These are phyloP conservation scores for Dendrothele bispora DNA, from an alignment of 768 basidiomycete species.

Conservation along the genomic window DNA sequence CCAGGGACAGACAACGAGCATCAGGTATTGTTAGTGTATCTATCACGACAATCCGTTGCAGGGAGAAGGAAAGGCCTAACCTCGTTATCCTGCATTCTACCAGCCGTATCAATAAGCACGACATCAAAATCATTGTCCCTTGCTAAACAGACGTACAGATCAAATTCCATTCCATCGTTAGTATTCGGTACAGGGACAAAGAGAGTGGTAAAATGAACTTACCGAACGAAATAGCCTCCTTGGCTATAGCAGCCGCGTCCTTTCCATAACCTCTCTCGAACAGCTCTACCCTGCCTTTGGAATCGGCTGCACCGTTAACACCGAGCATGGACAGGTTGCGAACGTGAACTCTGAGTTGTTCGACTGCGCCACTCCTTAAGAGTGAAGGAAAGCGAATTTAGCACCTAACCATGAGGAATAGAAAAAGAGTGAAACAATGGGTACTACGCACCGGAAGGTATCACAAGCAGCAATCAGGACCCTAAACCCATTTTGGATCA, in stretches of 20 bases:
- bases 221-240: conserved; percentile 93
- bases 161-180: too few species aligned
- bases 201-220: conserved; percentile 18
- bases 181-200: neutral
- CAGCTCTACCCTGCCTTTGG: conserved; percentile 82
- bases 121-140: conserved; percentile 93
- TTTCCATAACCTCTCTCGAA: conserved; percentile 98
- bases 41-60: neutral
- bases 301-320: conserved; percentile 65
- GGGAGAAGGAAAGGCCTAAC: conserved; percentile 34
- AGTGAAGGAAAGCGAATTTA: too few species aligned
- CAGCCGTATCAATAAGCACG: conserved; percentile 96
- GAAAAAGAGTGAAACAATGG: neutral
- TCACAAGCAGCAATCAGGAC: conserved; percentile 99
- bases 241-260: conserved; percentile 97
- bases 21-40: conserved; percentile 9
- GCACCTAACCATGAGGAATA: neutral
- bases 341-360: conserved; percentile 96
- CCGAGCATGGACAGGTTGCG: conserved; percentile 87
- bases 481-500: conserved; percentile 90
- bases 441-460: conserved; percentile 76
- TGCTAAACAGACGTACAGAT: conserved; percentile 43
- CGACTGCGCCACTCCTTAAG: conserved; percentile 89
- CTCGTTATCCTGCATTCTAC: conserved; percentile 99
- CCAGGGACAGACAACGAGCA: too few species aligned